phyloP scores from a whole-genome alignment of 305 asterid genomes.

The Fraxinus baroniana region DNA sequence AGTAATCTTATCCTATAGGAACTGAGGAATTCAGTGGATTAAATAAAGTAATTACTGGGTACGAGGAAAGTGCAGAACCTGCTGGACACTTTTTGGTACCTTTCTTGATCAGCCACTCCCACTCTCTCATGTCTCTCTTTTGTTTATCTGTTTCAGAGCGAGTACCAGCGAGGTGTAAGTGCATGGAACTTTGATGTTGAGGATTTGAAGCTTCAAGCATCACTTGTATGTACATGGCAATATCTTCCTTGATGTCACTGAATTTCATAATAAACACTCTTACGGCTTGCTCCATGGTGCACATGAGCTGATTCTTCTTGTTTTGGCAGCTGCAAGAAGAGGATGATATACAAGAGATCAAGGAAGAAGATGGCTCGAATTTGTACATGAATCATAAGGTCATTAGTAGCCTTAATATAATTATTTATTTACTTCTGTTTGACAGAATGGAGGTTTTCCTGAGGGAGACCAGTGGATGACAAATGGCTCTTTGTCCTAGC shows the following conservation, averaged over 20 bases:
- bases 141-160: slow-evolving; percentile 62
- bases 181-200: slow-evolving; percentile 98
- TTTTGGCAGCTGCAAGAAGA: slow-evolving; percentile 77
- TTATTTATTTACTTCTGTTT: background rate
- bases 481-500: background rate
- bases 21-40: background rate
- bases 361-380: slow-evolving; percentile 55
- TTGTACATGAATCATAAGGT: slow-evolving; percentile 53
- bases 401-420: background rate
- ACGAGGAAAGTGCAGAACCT: background rate
- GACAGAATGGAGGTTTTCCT: slow-evolving; percentile 2
- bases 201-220: slow-evolving; percentile 91
- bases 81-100: background rate
- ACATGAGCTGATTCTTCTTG: slow-evolving; percentile 26
- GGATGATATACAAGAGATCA: slow-evolving; percentile 67
- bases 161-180: slow-evolving; percentile 98
- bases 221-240: slow-evolving; percentile 56
- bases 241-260: background rate
- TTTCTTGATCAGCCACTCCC: background rate
- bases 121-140: background rate
- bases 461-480: background rate
- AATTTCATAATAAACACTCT: slow-evolving; percentile 2
- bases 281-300: slow-evolving; percentile 17
- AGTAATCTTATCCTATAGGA: background rate
- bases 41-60: background rate